These are phyloP conservation scores for Exophiala oligosperma DNA, from an alignment of 2,329 filamentous ascomycete species.

Conservation along the genomic window DNA sequence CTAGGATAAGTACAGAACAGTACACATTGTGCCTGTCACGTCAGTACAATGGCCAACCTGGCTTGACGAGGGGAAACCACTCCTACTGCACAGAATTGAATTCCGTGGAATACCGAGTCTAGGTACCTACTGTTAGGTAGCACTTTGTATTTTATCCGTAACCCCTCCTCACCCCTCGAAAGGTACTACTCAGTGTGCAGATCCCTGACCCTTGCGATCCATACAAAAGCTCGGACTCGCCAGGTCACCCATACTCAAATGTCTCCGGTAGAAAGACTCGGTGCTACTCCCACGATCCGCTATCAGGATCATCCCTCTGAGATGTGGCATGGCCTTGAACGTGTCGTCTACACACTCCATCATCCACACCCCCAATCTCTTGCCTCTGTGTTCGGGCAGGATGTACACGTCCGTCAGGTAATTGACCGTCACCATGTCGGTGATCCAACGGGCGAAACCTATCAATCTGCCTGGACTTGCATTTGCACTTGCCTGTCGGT, in stretches of 20 bases:
- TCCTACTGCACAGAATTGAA: no score
- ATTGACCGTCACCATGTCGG: constrained; percentile 67
- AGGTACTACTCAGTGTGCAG: neutral
- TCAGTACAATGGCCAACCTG: no score
- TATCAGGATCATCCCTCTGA: constrained; percentile 62
- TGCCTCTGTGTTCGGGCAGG: constrained; percentile 57
- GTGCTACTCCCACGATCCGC: constrained; percentile 20
- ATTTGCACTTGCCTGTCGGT: no score
- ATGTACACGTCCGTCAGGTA: constrained; percentile 72
- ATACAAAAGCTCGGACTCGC: constrained; percentile 8
- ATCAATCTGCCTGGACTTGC: constrained; percentile 33
- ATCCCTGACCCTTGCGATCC: constrained; percentile 14
- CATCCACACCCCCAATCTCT: constrained; percentile 66
- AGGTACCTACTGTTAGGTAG: no score
- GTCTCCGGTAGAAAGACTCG: constrained; percentile 30
- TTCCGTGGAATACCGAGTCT: no score
- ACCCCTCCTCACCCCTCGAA: no score
- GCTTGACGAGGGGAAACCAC: no score
- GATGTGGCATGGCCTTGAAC: constrained; percentile 55
- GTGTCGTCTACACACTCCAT: constrained; percentile 61
- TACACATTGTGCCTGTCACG: no score
- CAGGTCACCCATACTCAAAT: constrained; percentile 27
- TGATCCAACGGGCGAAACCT: constrained; percentile 63
- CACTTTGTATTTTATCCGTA: no score
- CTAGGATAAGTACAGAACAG: no score